Evolutionary conservation across 495 filamentous ascomycete species (phyloP).

Genomic region (Penicillium bovifimosum): DNA sequence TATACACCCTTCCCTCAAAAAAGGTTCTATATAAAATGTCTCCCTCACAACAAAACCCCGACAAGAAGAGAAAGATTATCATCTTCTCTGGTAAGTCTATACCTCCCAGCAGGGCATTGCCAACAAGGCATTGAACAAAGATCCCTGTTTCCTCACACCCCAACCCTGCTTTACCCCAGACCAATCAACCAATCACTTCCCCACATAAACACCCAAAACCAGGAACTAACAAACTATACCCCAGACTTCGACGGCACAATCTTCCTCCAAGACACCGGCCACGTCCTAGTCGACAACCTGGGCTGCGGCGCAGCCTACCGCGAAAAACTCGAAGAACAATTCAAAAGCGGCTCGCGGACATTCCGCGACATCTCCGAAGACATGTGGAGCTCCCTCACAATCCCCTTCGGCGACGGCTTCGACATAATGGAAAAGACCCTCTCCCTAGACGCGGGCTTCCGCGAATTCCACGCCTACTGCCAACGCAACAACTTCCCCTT

Average conservation of each 20-base stretch:
- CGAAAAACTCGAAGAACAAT: conserved; percentile 57
- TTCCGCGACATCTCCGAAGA: conserved; percentile 73
- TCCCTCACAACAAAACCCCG: conserved; percentile 10
- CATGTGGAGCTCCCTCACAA: conserved; percentile 66
- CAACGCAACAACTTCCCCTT: conserved; percentile 60
- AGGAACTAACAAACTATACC: not conserved
- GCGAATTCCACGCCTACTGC: conserved; percentile 62
- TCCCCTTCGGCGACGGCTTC: conserved; percentile 72
- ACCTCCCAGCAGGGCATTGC: not conserved
- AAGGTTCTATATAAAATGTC: conserved; percentile 12
- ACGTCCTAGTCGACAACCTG: conserved; percentile 64
- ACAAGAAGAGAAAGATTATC: conserved; percentile 25
- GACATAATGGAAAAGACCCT: conserved; percentile 59
- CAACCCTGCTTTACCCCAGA: not conserved
- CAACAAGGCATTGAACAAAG: too few species aligned
- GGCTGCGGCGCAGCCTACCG: conserved; percentile 57
- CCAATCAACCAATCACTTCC: too few species aligned
- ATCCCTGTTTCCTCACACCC: too few species aligned
- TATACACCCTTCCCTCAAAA: not conserved
- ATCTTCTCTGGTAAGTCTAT: conserved; percentile 28
- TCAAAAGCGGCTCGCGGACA: conserved; percentile 60
- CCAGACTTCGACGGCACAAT: conserved; percentile 74
- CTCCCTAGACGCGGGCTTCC: conserved; percentile 62
- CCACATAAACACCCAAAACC: too few species aligned
- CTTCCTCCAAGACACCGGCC: conserved; percentile 74